Conservation (phyloP, 345 rosid genomes). For the Melaleuca quinquenervia region DNA sequence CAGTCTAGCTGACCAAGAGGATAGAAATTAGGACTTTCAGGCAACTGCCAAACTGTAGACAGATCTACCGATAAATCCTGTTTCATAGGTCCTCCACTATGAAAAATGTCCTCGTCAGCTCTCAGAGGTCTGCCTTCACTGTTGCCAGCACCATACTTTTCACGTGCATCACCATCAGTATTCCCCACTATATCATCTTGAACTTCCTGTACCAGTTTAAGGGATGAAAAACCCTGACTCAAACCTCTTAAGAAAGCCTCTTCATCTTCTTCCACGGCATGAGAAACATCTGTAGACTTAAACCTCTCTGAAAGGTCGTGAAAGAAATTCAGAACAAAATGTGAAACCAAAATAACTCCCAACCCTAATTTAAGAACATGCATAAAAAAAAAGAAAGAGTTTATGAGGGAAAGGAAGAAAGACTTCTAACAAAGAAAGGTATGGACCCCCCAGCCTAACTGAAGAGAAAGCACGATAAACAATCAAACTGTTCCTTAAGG, state of each 20-base stretch:
- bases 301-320: slow-evolving; percentile 40
- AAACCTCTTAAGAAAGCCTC: slow-evolving; percentile 56
- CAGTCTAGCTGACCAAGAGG: slow-evolving; percentile 91
- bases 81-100: slow-evolving; percentile 62
- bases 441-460: neutral
- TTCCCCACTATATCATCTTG: slow-evolving; percentile 31
- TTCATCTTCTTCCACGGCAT: slow-evolving; percentile 84
- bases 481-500: neutral
- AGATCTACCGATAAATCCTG: slow-evolving; percentile 23
- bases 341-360: neutral
- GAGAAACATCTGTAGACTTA: slow-evolving; percentile 42
- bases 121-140: slow-evolving; percentile 17
- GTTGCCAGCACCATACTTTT: slow-evolving; percentile 20
- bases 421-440: neutral
- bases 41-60: slow-evolving; percentile 40
- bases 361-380: neutral
- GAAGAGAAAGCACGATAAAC: neutral
- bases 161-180: slow-evolving; percentile 19
- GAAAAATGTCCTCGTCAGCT: slow-evolving; percentile 30
- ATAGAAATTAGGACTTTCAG: slow-evolving; percentile 28
- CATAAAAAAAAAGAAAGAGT: neutral
- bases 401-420: neutral
- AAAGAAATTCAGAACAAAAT: neutral
- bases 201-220: slow-evolving; percentile 14
- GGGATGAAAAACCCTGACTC: slow-evolving; percentile 25